Base-by-base conservation (phyloP, 768 basidiomycete genomes). In the Lactarius pseudohatsudake region DNA sequence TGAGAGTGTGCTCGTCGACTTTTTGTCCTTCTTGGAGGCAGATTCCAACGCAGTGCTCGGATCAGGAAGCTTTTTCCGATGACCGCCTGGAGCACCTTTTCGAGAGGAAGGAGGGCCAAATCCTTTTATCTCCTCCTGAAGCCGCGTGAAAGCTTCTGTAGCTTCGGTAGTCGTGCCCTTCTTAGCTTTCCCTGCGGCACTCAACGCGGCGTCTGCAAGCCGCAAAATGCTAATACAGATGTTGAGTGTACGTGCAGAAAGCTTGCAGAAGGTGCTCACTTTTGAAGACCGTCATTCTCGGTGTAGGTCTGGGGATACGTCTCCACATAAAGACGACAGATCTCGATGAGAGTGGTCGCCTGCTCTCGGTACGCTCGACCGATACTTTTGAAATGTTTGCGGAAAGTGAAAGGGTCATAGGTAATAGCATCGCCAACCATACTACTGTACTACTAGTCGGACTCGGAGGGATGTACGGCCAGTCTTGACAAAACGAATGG, bases 181-280 rank as follows among this genome's bases (percentile, higher is more conserved):
- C 36, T 18, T 26, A 1, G 50, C 36, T 15, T 11, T 55, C 15
- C 26, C 28, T 1, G 53, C 61, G 22, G 34, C 47, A 18, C 26
- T 22, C 53, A 62, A 62, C 15, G 61, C 61, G 4, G 34, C 34
- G 10, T 62, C 61, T 28, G 53, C 61, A 30, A 38, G 61, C 28
- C 22, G 22, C 10, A 62, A 62, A 11, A 55, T 1, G 8, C 61
- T 62, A 53, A 40, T 34, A 32, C 15, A 9, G 9, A 3, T 4
- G 18, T 40, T 20, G 13, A 15, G 28, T 40, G 4, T 4, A 10
- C 0, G 0, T 18, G 10, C 8, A 32, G 18, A 34, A 32, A 5
- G 18, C 15, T 56, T 2, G 9, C 3, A 0, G 8, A 20, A 56
- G 54, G 13, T 26, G 11, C 18, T 56, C 32, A 60, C 59, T 10